Percentiles rank a stretch among this genome's conserved stretches.
phyloP scores from a whole-genome alignment of 352 stramenopile species.

The Phytophthora rubi region DNA sequence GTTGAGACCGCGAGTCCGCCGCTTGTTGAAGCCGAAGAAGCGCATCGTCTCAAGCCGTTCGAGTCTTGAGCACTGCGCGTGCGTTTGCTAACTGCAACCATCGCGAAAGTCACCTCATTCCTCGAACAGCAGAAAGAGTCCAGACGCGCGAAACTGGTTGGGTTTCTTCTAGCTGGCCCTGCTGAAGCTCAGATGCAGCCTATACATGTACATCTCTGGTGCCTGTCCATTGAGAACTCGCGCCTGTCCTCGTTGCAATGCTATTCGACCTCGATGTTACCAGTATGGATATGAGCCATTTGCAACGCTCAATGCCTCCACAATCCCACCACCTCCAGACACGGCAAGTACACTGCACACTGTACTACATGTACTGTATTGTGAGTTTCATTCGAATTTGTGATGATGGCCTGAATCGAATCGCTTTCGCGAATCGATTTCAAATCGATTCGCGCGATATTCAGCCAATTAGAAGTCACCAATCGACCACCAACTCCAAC shows the following conservation, averaged over 20 bases:
- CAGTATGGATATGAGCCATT: neutral
- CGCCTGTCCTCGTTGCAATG: too few relatives aligned
- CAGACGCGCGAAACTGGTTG: slow-evolving; percentile 24
- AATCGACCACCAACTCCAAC: too few relatives aligned
- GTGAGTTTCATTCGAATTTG: too few relatives aligned
- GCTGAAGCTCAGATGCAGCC: neutral
- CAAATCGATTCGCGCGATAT: too few relatives aligned
- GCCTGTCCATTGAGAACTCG: slow-evolving; percentile 3
- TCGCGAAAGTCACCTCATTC: too few relatives aligned
- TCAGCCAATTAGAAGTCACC: too few relatives aligned
- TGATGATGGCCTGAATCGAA: too few relatives aligned
- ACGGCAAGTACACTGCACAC: too few relatives aligned
- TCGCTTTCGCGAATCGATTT: too few relatives aligned
- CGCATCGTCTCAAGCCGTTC: slow-evolving; percentile 22
- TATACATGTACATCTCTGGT: neutral
- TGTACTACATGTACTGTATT: too few relatives aligned
- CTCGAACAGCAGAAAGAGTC: slow-evolving; percentile 28
- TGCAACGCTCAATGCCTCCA: neutral
- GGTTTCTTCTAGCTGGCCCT: neutral
- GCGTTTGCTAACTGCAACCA: slow-evolving; percentile 22
- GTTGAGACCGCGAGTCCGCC: slow-evolving; percentile 4
- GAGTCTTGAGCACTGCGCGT: slow-evolving; percentile 10
- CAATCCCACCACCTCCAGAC: too few relatives aligned
- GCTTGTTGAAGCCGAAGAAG: slow-evolving; percentile 26
- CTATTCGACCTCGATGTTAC: too few relatives aligned